Evolutionary conservation across 495 filamentous ascomycete genomes (phyloP), one percentile per base, ranked within the genome.

Genomic region (Delitschia confertaspora): DNA sequence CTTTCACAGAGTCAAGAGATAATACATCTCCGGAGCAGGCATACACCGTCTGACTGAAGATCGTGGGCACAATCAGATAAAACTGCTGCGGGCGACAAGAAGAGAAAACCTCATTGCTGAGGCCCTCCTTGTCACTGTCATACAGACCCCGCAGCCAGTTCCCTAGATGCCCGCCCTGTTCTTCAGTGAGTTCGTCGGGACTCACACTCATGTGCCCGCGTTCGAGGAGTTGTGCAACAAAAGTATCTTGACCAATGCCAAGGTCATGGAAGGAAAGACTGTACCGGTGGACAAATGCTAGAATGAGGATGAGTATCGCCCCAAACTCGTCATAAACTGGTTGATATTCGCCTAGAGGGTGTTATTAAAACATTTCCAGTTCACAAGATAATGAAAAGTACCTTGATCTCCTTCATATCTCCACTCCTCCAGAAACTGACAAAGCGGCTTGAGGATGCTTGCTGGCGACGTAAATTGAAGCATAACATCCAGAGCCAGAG

Each of bases 311-410:
- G 5, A 96, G 67, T 11, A 95, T 81, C 30, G 84, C 83, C 0
- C 88, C 86, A 46, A 96, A 98, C 47, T 98, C 93, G 50, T 96
- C 89, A 55, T 96, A 96, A 1, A 95, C 83, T 0, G 89, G 91
- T 58, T 95, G 88, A 53, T 91, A 91, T 59, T 98, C 91, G 25
- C 80, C 79, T 14, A 7, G 18, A 13, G 24, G 1, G 2, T 14
- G 2, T 13, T 11, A 31, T 9, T 2, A 18, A 26, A 9, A 17
- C 11, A 1, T 8, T 14, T 13, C 16, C 9, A 27, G 4, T 14
- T 16, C 13, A 10, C 13, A 2, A 27, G 6, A 7, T 22, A 7
- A 16, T 33, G 26, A 18, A 7, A 43, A 41, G 7, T 49, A 71
- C 70, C 70, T 58, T 93, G 85, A 40, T 95, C 89, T 49, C 93